Base-by-base conservation (phyloP, 768 basidiomycete species). In the Mycena alexandri region DNA sequence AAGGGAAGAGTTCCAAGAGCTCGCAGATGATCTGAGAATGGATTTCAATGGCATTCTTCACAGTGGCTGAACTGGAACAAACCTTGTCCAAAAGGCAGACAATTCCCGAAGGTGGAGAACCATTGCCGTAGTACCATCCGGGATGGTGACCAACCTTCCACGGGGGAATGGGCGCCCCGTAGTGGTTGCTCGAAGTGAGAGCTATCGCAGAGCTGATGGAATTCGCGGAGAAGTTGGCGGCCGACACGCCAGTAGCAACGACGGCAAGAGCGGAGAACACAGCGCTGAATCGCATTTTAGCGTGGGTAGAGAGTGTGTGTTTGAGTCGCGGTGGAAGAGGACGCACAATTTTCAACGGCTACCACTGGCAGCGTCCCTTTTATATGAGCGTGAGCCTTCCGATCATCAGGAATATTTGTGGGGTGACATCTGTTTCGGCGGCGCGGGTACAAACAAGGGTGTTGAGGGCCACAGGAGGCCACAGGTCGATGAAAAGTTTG, bases 1-100 rank as follows among this genome's bases (percentile, higher is more conserved):
- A n/a, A 4, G 75, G 77, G 56, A 74, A 72, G 21, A 74, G 69
- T 38, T 71, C 65, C 22, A 76, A 67, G 34, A 73, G 61, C 33
- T 70, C 61, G 65, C 74, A 76, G 42, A 76, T 52, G 36, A 76
- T 60, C 75, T 76, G 57, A 14, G 36, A 36, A 54, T 21, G 44
- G 11, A 13, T 46, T 36, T 63, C 24, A 66, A 24, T 17, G 55
- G 38, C 11, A 48, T 55, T 36, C 11, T 16, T 11, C 42, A 7
- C 12, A 42, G 24, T 9, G 14, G 11, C 8, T 51, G 11, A 46
- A 21, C 61, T 12, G 11, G 48, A 41, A 41, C 36, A 9, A 38
- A 69, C 69, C 24, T 43, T 50, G 1, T 63, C 56, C 34, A 70
- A 42, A 25, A 62, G 5, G 53, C 51, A 58, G 22, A 34, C 0